phyloP scores from a whole-genome alignment of 345 rosid genomes.

The Noccaea bulbosa region DNA sequence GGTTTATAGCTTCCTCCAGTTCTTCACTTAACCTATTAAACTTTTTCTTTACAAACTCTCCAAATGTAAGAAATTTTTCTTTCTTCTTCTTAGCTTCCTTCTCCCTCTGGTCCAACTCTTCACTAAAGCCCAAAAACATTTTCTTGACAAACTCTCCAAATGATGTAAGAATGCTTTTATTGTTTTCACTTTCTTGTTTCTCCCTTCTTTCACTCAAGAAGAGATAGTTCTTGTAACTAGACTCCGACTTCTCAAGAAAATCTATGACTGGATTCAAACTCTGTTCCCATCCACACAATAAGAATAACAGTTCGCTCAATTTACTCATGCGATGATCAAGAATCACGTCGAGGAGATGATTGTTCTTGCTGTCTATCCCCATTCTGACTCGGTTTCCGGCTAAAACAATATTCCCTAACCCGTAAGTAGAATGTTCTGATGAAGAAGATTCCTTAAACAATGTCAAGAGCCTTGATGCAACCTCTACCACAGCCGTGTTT shows the following conservation, averaged over 20 bases:
- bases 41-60: constrained; percentile 29
- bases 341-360: constrained; percentile 40
- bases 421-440: constrained; percentile 31
- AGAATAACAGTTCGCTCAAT: constrained; percentile 9
- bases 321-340: constrained; percentile 46
- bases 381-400: constrained; percentile 43
- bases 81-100: not conserved
- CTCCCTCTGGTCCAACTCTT: constrained; percentile 5
- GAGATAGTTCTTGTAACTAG: constrained; percentile 18
- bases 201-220: not conserved
- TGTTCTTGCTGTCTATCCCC: constrained; percentile 33
- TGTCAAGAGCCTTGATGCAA: constrained; percentile 41
- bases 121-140: not conserved
- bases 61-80: constrained; percentile 26
- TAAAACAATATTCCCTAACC: constrained; percentile 45
- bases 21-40: constrained; percentile 2
- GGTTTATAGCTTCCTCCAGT: constrained; percentile 7
- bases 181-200: not conserved
- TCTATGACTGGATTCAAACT: constrained; percentile 36
- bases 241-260: constrained; percentile 29
- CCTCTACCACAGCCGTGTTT: constrained; percentile 46
- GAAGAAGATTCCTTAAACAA: constrained; percentile 15
- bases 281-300: constrained; percentile 35
- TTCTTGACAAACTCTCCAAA: constrained; percentile 29
- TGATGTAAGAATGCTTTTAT: not conserved